Conservation (phyloP, 1,139 yeast genomes). For the Candida glucosophila region DNA sequence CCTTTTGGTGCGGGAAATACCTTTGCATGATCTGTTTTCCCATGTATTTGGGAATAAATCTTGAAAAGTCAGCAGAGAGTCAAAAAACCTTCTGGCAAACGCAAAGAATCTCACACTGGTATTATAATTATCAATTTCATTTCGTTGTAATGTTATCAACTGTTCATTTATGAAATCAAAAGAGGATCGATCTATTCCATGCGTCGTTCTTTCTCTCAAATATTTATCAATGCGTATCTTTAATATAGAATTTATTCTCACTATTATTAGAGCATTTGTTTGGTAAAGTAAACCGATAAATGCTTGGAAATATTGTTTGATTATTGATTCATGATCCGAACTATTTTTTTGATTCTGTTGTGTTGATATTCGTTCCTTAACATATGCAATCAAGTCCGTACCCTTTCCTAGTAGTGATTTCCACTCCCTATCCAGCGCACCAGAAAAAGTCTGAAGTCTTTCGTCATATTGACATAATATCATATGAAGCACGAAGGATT, state of each 20-base stretch:
- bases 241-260: conserved; percentile 20
- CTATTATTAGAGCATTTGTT: conserved; percentile 20
- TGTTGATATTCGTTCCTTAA: conserved; percentile 1
- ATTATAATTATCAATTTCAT: conserved; percentile 18
- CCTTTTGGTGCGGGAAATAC: conserved; percentile 5
- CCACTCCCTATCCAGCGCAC: conserved; percentile 32
- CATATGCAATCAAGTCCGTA: conserved; percentile 11
- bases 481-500: conserved; percentile 21
- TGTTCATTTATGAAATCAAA: neutral
- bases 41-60: conserved; percentile 28
- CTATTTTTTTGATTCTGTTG: conserved; percentile 11
- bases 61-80: conserved; percentile 10
- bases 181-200: neutral
- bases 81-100: conserved; percentile 1
- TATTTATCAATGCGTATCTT: conserved; percentile 14
- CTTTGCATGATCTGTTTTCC: conserved; percentile 15
- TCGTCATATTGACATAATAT: conserved; percentile 30
- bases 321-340: no score
- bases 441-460: conserved; percentile 14
- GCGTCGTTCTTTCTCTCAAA: conserved; percentile 7
- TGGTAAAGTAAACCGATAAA: conserved; percentile 23
- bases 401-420: conserved; percentile 19
- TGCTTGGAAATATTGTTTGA: conserved; percentile 16
- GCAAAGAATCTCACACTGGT: conserved; percentile 6
- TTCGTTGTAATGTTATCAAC: conserved; percentile 19